Evolutionary conservation across 768 basidiomycete species (phyloP), one percentile per base, ranked within the genome.

Genomic region (Leccinum subtestaceum): DNA sequence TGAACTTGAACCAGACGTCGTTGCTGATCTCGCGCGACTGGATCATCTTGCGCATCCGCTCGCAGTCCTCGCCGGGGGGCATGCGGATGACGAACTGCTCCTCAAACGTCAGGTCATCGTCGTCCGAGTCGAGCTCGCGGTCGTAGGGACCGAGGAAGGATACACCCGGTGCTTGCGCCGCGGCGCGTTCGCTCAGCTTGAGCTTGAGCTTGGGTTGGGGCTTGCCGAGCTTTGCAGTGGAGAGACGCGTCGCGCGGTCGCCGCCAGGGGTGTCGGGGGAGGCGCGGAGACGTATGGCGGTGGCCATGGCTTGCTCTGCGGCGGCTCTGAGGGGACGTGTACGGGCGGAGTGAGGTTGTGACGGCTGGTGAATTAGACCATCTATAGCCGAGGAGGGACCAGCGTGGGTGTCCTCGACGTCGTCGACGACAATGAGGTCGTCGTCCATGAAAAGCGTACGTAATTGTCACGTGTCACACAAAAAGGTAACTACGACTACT

Each of bases 1-100:
- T 93, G 72, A 99, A 98, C 76, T 96, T 97, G 82, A 99, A 95
- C 91, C 94, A 98, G 12, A 91, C 86, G 65, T 95, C 95, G 65
- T 87, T 86, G 12, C 83, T 70, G 6, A 93, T 78, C 68, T 95
- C 93, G 61, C 93, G 81, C 52, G 86, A 75, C 53, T 85, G 81
- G 34, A 95, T 86, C 82, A 91, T 88, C 77, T 93, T 92, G 72
- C 84, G 83, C 60, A 96, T 67, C 66, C 79, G 86, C 40, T 93
- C 89, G 57, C 85, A 84, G 63, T 93, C 91, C 61, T 90, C 88
- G 2, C 92, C 92, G 9, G 88, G 84, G 0, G 92, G 93, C 80
- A 98, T 85, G 29, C 95, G 75, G 32, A 99, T 77, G 56, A 99
- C 87, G 69, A 98, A 98, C 67, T 98, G 95, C 74, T 99, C 97